Conservation (phyloP, 1,284 basidiomycete species). For the Porodaedalea pini region DNA sequence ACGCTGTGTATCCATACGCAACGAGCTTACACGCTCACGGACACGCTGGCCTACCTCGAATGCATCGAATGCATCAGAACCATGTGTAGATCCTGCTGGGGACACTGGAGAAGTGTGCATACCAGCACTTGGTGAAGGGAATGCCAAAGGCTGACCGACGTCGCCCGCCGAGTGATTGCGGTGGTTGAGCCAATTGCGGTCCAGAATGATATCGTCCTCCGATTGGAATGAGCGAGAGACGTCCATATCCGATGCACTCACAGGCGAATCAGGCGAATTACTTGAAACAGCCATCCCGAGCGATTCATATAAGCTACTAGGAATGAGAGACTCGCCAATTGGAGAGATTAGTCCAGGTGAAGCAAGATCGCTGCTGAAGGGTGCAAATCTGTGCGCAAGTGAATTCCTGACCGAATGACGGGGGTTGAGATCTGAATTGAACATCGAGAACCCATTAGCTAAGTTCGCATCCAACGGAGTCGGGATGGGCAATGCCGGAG, state of each 20-base stretch:
- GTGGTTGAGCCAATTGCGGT: slow-evolving; percentile 41
- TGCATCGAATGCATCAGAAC: slow-evolving; percentile 1
- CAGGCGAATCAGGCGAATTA: slow-evolving; percentile 16
- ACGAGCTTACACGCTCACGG: slow-evolving; percentile 9
- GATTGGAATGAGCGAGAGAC: slow-evolving; percentile 53
- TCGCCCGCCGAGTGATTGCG: slow-evolving; percentile 27
- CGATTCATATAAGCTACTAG: slow-evolving; percentile 54
- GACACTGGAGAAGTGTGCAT: slow-evolving; percentile 5
- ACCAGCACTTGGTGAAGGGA: background rate
- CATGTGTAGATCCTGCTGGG: slow-evolving; percentile 3
- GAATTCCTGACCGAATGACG: background rate
- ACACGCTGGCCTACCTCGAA: background rate
- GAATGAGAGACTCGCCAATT: slow-evolving; percentile 50
- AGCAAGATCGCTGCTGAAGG: slow-evolving; percentile 26
- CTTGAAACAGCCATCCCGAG: slow-evolving; percentile 37
- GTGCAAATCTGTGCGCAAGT: slow-evolving; percentile 10
- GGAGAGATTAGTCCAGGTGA: slow-evolving; percentile 42
- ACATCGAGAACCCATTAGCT: slow-evolving; percentile 4
- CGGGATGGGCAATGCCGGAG: slow-evolving; percentile 16
- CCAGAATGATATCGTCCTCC: slow-evolving; percentile 50
- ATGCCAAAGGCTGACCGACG: slow-evolving; percentile 47
- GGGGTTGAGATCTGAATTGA: slow-evolving; percentile 8
- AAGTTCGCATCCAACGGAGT: slow-evolving; percentile 5
- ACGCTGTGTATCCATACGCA: slow-evolving; percentile 17
- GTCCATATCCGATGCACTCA: slow-evolving; percentile 27